These are phyloP conservation scores for Hypomyces rosellus DNA, from an alignment of 2,329 filamentous ascomycete species.

Conservation along the genomic window DNA sequence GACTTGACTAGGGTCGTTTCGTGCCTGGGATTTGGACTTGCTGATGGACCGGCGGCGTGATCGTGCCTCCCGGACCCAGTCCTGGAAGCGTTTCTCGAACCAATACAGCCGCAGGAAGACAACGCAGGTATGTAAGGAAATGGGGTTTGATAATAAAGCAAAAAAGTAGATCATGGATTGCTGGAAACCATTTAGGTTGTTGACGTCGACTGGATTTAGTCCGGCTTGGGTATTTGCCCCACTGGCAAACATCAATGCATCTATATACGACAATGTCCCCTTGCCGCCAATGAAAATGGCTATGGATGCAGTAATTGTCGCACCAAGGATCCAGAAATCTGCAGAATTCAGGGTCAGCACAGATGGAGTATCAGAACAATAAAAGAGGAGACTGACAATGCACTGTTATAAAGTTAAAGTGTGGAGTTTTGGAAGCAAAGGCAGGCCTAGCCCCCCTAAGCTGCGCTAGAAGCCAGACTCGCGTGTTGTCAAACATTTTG, in stretches of 20 bases:
- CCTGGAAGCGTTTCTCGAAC: slow-evolving; percentile 95
- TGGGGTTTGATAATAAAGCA: slow-evolving; percentile 71
- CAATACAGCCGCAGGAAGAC: slow-evolving; percentile 93
- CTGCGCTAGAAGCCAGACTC: slow-evolving; percentile 33
- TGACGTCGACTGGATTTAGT: slow-evolving; percentile 72
- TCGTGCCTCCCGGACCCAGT: slow-evolving; percentile 69
- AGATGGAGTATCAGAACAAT: background rate
- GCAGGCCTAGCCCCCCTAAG: slow-evolving; percentile 47
- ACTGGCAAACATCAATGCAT: slow-evolving; percentile 82
- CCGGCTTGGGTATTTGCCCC: slow-evolving; percentile 89
- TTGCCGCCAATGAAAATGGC: slow-evolving; percentile 59
- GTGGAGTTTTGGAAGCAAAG: slow-evolving; percentile 54
- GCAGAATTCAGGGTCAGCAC: slow-evolving; percentile 16
- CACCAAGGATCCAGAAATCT: slow-evolving; percentile 76
- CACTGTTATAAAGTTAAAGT: slow-evolving; percentile 74
- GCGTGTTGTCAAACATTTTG: slow-evolving; percentile 28
- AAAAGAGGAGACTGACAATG: slow-evolving; percentile 56
- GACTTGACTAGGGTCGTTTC: slow-evolving; percentile 38
- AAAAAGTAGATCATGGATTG: slow-evolving; percentile 68
- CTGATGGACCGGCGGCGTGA: slow-evolving; percentile 57
- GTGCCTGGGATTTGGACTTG: slow-evolving; percentile 50
- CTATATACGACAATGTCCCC: slow-evolving; percentile 66
- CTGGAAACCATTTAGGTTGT: slow-evolving; percentile 62
- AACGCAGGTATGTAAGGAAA: slow-evolving; percentile 76
- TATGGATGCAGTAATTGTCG: slow-evolving; percentile 68